These are phyloP conservation scores for Claviceps maximensis DNA, from an alignment of 2,329 filamentous ascomycete species.

Conservation along the genomic window DNA sequence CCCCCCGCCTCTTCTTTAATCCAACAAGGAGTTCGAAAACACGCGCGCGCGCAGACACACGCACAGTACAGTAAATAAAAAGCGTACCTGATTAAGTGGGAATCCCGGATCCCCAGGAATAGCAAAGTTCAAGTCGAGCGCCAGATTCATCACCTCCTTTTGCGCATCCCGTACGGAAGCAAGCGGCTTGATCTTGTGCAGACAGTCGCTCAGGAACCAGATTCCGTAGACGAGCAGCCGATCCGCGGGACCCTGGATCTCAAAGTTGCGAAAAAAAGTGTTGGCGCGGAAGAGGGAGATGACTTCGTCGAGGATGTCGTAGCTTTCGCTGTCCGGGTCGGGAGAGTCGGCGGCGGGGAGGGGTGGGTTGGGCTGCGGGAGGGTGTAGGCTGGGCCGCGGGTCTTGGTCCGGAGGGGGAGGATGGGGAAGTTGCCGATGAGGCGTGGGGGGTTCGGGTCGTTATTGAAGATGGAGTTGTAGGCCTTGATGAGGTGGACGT, in stretches of 20 bases:
- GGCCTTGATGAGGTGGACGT: constrained; percentile 41
- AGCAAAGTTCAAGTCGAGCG: constrained; percentile 86
- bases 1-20: too few species aligned
- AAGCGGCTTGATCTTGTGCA: constrained; percentile 71
- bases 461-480: constrained; percentile 96
- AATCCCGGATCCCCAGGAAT: constrained; percentile 89
- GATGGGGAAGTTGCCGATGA: constrained; percentile 82
- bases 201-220: constrained; percentile 80
- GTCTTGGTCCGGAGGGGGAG: constrained; percentile 90
- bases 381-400: constrained; percentile 84
- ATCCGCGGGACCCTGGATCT: constrained; percentile 93
- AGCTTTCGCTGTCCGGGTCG: constrained; percentile 81
- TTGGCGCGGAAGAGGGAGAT: constrained; percentile 90
- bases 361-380: constrained; percentile 45
- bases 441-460: constrained; percentile 51
- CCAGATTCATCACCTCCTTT: constrained; percentile 76
- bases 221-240: constrained; percentile 93
- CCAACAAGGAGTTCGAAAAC: background rate
- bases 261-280: constrained; percentile 98
- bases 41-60: too few species aligned
- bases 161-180: constrained; percentile 46
- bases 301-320: constrained; percentile 93
- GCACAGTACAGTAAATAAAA: background rate
- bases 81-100: constrained; percentile 72
- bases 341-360: constrained; percentile 49